Evolutionary conservation across 345 rosid genomes (phyloP).

Genomic region (Physaria fendleri): DNA sequence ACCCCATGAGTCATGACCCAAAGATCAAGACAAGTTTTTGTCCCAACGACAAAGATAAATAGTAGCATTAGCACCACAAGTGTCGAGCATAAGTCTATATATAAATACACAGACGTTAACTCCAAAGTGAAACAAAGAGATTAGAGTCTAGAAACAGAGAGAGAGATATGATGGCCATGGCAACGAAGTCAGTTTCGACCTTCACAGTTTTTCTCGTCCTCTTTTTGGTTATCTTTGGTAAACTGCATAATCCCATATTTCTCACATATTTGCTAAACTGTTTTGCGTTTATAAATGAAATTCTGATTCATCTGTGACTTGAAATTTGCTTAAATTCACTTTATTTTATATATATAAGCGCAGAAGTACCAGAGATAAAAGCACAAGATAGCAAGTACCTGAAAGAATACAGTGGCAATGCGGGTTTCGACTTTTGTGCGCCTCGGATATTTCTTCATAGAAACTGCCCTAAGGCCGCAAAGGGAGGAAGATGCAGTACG

Average conservation of each 20-base stretch:
- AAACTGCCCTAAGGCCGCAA: too few species aligned
- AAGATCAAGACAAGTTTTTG: too few species aligned
- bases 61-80: background rate
- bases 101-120: background rate
- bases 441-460: conserved; percentile 7
- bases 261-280: background rate
- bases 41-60: background rate
- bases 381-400: conserved; percentile 5
- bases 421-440: conserved; percentile 16
- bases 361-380: conserved; percentile 11
- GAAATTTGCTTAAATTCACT: background rate
- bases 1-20: too few species aligned
- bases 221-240: background rate
- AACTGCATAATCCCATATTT: background rate
- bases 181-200: conserved; percentile 4
- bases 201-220: background rate
- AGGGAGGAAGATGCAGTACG: background rate
- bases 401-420: conserved; percentile 20
- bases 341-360: background rate
- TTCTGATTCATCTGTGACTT: background rate
- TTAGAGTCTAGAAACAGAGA: background rate
- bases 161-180: background rate
- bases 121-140: background rate
- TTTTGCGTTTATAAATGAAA: background rate
- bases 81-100: background rate